phyloP scores from a whole-genome alignment of 768 basidiomycete species.

The Lentinus brumalis region DNA sequence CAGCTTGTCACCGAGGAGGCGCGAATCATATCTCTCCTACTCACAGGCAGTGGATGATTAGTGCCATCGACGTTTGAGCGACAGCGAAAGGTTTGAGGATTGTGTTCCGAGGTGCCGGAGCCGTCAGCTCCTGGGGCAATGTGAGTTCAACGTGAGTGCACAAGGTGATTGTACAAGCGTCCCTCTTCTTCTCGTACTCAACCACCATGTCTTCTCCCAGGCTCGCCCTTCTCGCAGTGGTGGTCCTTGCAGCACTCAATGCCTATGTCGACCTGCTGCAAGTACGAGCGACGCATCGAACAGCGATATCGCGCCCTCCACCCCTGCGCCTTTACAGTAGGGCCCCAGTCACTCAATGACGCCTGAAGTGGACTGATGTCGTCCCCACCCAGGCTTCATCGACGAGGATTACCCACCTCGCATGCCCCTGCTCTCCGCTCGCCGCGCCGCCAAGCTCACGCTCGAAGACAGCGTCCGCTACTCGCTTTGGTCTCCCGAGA shows the following conservation, averaged over 20 bases:
- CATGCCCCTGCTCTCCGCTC: slow-evolving; percentile 23
- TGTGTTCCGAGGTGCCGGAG: no score
- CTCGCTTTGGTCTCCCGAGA: slow-evolving; percentile 23
- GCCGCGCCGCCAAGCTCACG: slow-evolving; percentile 20
- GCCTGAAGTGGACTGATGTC: not conserved
- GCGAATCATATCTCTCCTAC: not conserved
- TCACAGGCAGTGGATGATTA: no score
- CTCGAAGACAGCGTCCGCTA: slow-evolving; percentile 38
- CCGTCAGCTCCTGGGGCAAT: no score
- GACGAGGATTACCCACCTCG: slow-evolving; percentile 23
- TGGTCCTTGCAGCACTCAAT: slow-evolving; percentile 7
- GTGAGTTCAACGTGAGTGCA: not conserved
- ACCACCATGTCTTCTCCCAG: slow-evolving; percentile 9
- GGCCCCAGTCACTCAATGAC: not conserved
- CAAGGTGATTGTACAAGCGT: not conserved
- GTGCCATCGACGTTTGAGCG: no score
- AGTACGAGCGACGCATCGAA: slow-evolving; percentile 7
- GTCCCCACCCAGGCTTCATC: slow-evolving; percentile 3
- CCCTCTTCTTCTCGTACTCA: not conserved
- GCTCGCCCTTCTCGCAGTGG: not conserved
- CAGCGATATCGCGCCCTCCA: slow-evolving; percentile 3
- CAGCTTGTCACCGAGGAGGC: not conserved
- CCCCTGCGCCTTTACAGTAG: slow-evolving; percentile 10
- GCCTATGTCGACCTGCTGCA: slow-evolving; percentile 13
- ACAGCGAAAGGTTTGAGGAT: no score